Conservation (phyloP, 2,329 filamentous ascomycete species). For the Phaeosphaeria sp. region DNA sequence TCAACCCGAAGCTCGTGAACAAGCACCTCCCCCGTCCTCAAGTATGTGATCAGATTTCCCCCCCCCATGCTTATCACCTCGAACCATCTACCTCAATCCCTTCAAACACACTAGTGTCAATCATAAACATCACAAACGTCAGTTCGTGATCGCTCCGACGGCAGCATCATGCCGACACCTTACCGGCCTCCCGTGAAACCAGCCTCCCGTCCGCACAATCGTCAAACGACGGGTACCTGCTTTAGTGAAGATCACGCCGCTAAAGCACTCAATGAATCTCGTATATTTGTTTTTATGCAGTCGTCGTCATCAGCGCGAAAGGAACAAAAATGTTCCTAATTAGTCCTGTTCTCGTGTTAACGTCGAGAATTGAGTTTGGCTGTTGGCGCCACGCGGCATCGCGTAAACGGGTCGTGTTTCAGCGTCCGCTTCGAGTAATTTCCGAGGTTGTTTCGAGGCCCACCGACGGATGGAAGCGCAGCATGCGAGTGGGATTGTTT, state of each 20-base stretch:
- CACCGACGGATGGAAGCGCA: background rate
- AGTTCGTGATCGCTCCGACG: background rate
- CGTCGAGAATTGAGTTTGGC: background rate
- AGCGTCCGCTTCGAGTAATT: conserved; percentile 5
- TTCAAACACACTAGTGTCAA: background rate
- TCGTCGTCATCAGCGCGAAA: background rate
- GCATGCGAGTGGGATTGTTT: background rate
- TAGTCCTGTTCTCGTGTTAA: background rate
- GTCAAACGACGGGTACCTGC: background rate
- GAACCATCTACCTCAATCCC: background rate
- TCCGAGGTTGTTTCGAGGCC: conserved; percentile 1
- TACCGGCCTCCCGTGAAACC: background rate
- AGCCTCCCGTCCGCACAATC: background rate
- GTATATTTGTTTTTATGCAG: background rate
- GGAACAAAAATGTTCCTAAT: background rate
- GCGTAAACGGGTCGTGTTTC: conserved; percentile 7
- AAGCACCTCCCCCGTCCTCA: background rate
- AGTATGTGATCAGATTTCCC: background rate
- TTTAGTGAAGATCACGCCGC: background rate
- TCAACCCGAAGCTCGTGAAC: background rate
- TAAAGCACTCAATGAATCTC: background rate
- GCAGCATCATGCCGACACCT: background rate
- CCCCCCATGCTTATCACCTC: background rate
- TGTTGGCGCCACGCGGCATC: background rate
- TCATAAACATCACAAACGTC: background rate